Percentiles rank a stretch among this genome's conserved stretches.
These are phyloP conservation scores for Lasiosphaeria ovina DNA, from an alignment of 495 filamentous ascomycete genomes.

Conservation along the genomic window DNA sequence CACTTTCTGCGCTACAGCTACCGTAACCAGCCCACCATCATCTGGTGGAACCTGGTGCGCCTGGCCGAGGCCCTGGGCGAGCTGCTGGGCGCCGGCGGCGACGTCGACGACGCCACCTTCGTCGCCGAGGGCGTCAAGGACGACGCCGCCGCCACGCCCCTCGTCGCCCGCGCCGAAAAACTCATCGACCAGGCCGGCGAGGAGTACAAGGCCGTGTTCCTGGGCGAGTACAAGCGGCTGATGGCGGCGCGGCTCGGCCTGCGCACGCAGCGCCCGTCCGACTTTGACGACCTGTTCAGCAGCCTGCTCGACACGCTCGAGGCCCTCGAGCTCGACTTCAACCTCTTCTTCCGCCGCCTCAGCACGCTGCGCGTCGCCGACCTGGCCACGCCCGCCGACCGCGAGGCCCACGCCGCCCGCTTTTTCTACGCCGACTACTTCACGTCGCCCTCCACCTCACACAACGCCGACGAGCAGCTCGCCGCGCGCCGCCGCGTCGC, in stretches of 20 bases:
- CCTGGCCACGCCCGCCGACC: constrained; percentile 58
- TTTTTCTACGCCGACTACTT: constrained; percentile 74
- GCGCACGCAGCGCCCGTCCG: constrained; percentile 57
- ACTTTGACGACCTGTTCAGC: constrained; percentile 76
- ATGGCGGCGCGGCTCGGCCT: constrained; percentile 80
- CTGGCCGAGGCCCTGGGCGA: constrained; percentile 90
- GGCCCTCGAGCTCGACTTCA: constrained; percentile 79
- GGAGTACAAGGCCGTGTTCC: constrained; percentile 83
- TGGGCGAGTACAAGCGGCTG: constrained; percentile 78
- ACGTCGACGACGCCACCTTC: constrained; percentile 68
- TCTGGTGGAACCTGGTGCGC: constrained; percentile 98
- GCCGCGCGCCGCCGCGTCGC: constrained; percentile 62
- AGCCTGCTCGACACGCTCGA: constrained; percentile 82
- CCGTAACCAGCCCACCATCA: constrained; percentile 88
- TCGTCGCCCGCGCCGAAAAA: constrained; percentile 76
- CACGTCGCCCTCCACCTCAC: constrained; percentile 48
- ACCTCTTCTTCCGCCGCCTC: constrained; percentile 83
- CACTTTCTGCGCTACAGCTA: constrained; percentile 82
- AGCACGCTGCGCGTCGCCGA: constrained; percentile 55
- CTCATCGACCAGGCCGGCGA: constrained; percentile 74
- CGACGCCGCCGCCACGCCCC: constrained; percentile 55
- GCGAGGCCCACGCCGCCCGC: constrained; percentile 51
- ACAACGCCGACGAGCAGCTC: constrained; percentile 46
- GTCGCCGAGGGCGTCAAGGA: constrained; percentile 67
- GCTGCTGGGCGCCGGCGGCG: constrained; percentile 69